Base-by-base conservation (phyloP, 2,329 filamentous ascomycete species). In the Didymella lethalis region DNA sequence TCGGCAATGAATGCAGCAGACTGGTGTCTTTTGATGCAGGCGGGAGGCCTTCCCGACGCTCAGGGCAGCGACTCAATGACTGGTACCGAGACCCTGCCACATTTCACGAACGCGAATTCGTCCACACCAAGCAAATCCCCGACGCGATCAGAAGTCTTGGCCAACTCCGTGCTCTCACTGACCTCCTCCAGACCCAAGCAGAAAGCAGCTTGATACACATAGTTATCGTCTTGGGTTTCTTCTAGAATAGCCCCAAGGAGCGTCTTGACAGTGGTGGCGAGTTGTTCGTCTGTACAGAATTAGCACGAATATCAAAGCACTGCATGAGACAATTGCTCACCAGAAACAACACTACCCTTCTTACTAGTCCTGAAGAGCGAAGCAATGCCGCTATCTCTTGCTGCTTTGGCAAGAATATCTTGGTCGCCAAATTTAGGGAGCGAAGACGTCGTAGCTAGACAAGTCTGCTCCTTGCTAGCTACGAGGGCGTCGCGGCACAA, bases 1-100 rank as follows among this genome's bases (percentile, higher is more conserved):
- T 40, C n/a, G 36, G 36, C 36, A 18, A 20, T 83, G 72, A 94
- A 93, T 7, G 91, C 91, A 12, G 90, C 91, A 64, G 90, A 93
- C 72, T 94, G n/a, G 11, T 20, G n/a, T 20, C 36, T 20, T 20
- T 40, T n/a, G 32, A 16, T 18, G 14, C 16, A 18, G 34, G 32
- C 14, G 12, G 7, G 28, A 6, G 11, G 28, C 7, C 7, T 7
- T 7, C 23, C 8, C 3, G 23, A n/a, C 38, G 38, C 18, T 41
- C 38, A 41, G 18, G 25, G 23, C 18, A 41, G 38, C 20, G n/a
- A 23, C 38, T 41, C 7, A 12, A 23, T 20, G 23, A 23, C 38
- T 10, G 38, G 38, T 23, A 41, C 18, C 38, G 38, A 41, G 38
- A 41, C 38, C 34, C 38, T 41, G n/a, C 2, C 38, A 23, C 38